These are phyloP conservation scores for Russula virescens DNA, from an alignment of 768 basidiomycete genomes.

Conservation along the genomic window DNA sequence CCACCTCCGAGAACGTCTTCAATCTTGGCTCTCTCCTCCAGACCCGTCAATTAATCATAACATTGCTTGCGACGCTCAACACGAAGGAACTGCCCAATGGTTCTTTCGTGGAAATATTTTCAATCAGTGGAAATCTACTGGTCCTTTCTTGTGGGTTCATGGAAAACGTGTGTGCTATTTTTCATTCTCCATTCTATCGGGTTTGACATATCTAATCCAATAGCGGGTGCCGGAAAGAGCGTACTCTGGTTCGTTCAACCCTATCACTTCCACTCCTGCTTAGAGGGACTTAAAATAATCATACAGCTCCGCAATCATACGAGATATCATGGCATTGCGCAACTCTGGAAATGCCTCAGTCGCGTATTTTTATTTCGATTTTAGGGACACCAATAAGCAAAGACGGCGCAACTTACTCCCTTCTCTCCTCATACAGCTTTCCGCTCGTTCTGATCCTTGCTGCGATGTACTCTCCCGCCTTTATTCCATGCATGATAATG, in stretches of 20 bases:
- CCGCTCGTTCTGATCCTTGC: background rate
- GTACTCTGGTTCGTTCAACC: background rate
- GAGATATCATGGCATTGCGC: background rate
- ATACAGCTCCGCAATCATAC: background rate
- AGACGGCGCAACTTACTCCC: background rate
- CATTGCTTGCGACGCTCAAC: background rate
- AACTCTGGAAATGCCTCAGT: background rate
- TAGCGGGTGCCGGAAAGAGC: conserved; percentile 9
- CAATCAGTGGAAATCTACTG: background rate
- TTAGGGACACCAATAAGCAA: conserved; percentile 1
- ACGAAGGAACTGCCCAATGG: background rate
- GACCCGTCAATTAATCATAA: background rate
- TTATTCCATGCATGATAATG: background rate
- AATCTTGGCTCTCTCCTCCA: background rate
- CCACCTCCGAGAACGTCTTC: background rate
- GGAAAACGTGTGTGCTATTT: background rate
- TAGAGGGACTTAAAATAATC: background rate
- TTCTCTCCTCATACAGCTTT: conserved; percentile 10
- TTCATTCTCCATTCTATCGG: no score
- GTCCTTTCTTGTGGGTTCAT: background rate
- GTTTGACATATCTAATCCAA: no score
- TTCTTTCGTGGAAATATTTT: background rate
- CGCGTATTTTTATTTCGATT: conserved; percentile 9
- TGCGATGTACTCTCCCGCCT: background rate
- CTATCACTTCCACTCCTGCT: no score